Conservation (phyloP, 129 eudicot species). For the Centrapalus pauciflorus region DNA sequence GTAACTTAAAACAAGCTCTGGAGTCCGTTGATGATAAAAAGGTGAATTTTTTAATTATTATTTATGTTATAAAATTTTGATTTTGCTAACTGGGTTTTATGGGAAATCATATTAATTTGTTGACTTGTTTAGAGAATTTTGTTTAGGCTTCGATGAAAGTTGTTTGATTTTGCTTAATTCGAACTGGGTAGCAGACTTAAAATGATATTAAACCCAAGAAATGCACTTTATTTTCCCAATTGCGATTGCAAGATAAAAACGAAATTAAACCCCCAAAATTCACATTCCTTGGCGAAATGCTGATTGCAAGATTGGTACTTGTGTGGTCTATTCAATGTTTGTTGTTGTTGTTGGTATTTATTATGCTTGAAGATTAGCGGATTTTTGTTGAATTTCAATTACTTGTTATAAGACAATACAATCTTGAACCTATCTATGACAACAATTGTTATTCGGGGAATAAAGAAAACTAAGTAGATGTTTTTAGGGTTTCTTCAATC, state of each 20-base stretch:
- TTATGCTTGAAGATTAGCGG: background rate
- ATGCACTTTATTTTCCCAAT: slow-evolving; percentile 8
- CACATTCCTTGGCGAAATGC: slow-evolving; percentile 9
- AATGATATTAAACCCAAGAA: slow-evolving; percentile 5
- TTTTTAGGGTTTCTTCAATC: background rate
- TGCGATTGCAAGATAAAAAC: background rate
- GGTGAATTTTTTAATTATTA: slow-evolving; percentile 29
- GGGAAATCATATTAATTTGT: slow-evolving; percentile 18
- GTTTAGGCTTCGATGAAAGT: background rate
- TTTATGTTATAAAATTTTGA: slow-evolving; percentile 13
- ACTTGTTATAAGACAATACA: background rate
- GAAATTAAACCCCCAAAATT: slow-evolving; percentile 4
- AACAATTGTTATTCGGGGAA: slow-evolving; percentile 1
- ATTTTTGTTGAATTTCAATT: slow-evolving; percentile 4
- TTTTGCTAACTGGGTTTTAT: slow-evolving; percentile 19
- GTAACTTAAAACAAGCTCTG: slow-evolving; percentile 35
- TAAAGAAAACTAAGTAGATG: background rate
- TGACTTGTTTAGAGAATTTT: slow-evolving; percentile 8
- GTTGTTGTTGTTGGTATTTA: slow-evolving; percentile 3
- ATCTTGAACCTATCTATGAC: background rate
- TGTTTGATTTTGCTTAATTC: slow-evolving; percentile 1
- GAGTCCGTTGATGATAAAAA: slow-evolving; percentile 50
- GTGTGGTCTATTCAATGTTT: background rate
- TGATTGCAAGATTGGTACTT: slow-evolving; percentile 1
- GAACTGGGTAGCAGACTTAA: background rate